Evolutionary conservation across 768 basidiomycete species (phyloP), one percentile per base, ranked within the genome.

Genomic region (Lactarius sp.): DNA sequence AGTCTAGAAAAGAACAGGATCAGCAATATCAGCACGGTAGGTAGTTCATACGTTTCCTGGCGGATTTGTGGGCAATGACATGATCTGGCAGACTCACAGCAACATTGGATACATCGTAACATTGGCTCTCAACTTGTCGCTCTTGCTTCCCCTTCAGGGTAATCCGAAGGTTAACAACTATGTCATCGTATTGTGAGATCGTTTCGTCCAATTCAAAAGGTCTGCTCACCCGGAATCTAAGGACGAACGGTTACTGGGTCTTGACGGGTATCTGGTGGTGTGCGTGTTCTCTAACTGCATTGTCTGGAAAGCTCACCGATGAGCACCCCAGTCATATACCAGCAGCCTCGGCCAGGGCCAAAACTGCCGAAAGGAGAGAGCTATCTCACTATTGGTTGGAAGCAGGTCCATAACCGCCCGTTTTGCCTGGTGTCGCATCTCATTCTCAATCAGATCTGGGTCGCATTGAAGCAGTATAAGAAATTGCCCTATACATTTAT

Each of bases 211-310:
- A 6, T 31, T 39, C 9, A 47, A 27, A 42, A 12, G 9, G 1
- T 14, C 34, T 7, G 16, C 44, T 61, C 16, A 54, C 42, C 22
- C 16, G 14, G 14, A 31, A 46, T 39, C 9, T 27, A 60, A 89
- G 88, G 27, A 85, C 83, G 14, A 92, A 86, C 61, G 79, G 77
- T 0, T 90, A 91, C 66, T 87, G 88, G 90, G 87, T 94, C 12
- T 52, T 93, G 0, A 78, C 80, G 9, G 92, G 91, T 8, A 84
- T 92, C 54, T 94, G 92, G 85, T 95, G 92, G 92, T 92, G 90
- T 91, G 75, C 53, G 87, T 74, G 1, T 44, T 54, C 22, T 12
- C 49, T 42, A 31, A 13, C 22, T 16, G 5, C 41, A 8, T 8
- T 2, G 18, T 41, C 53, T n/a, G 5, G 34, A 46, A 37, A 55